Evolutionary conservation across 164 flowering plant genomes (phyloP).

Genomic region (Annona squamosa): DNA sequence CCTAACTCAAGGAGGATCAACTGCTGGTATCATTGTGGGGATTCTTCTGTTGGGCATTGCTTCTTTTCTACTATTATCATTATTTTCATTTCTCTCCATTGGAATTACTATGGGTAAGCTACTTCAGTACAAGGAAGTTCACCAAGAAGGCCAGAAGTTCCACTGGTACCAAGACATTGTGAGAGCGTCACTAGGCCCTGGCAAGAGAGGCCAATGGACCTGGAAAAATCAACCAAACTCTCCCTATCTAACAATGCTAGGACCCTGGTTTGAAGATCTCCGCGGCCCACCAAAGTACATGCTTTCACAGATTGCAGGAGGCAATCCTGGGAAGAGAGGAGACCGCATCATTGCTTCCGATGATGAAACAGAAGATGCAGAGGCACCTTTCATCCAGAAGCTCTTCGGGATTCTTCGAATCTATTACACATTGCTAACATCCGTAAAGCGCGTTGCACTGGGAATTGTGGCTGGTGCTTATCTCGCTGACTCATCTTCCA

Average conservation of each 20-base stretch:
- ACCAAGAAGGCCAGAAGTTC: constrained; percentile 58
- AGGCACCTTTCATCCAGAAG: constrained; percentile 85
- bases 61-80: constrained; percentile 37
- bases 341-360: constrained; percentile 80
- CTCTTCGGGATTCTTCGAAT: constrained; percentile 85
- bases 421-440: constrained; percentile 72
- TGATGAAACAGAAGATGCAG: constrained; percentile 97
- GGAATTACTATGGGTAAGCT: constrained; percentile 85
- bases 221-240: constrained; percentile 67
- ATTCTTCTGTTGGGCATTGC: constrained; percentile 40
- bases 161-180: constrained; percentile 85
- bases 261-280: constrained; percentile 85
- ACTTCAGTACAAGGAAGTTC: constrained; percentile 92
- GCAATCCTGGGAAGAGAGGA: constrained; percentile 24
- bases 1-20: constrained; percentile 42
- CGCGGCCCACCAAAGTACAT: constrained; percentile 97
- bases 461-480: constrained; percentile 65
- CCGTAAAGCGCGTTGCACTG: constrained; percentile 45
- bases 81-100: constrained; percentile 65
- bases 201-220: constrained; percentile 95
- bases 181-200: constrained; percentile 86
- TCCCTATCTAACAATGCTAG: constrained; percentile 36
- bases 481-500: constrained; percentile 33
- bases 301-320: constrained; percentile 71
- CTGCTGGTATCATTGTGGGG: constrained; percentile 48